Conservation (phyloP, 1,284 basidiomycete genomes). For the Marasmius sp. region DNA sequence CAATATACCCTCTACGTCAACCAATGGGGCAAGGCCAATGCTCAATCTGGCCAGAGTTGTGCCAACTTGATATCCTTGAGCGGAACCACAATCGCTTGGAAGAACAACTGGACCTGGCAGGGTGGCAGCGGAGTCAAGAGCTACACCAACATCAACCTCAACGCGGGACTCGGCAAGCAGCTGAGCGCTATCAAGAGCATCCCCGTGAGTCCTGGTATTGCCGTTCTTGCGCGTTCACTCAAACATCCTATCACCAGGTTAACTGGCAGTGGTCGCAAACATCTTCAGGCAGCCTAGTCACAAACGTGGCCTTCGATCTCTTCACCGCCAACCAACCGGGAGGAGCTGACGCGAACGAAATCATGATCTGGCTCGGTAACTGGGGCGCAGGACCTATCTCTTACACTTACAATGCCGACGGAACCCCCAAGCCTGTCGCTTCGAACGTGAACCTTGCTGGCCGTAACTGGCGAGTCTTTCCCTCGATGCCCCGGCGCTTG, state of each 20-base stretch:
- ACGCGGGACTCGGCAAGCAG: slow-evolving; percentile 51
- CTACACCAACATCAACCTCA: slow-evolving; percentile 57
- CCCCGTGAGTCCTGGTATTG: slow-evolving; percentile 37
- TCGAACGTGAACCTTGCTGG: slow-evolving; percentile 46
- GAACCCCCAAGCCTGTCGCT: slow-evolving; percentile 46
- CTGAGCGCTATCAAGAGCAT: slow-evolving; percentile 55
- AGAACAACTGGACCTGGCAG: slow-evolving; percentile 53
- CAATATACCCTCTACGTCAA: slow-evolving; percentile 11
- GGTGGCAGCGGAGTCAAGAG: slow-evolving; percentile 58
- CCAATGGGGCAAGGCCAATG: slow-evolving; percentile 12
- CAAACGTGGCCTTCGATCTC: slow-evolving; percentile 61
- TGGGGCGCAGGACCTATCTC: slow-evolving; percentile 61
- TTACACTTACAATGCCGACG: slow-evolving; percentile 41
- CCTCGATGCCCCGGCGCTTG: not conserved
- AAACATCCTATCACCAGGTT: slow-evolving; percentile 26
- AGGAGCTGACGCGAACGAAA: slow-evolving; percentile 53
- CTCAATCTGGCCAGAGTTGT: slow-evolving; percentile 53
- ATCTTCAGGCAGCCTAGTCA: slow-evolving; percentile 34
- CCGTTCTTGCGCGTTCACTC: not conserved
- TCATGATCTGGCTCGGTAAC: slow-evolving; percentile 70
- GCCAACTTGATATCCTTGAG: slow-evolving; percentile 46
- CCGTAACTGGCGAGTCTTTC: slow-evolving; percentile 41
- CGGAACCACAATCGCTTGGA: slow-evolving; percentile 51
- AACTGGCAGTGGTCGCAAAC: slow-evolving; percentile 44
- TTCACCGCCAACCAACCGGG: slow-evolving; percentile 56